Evolutionary conservation across 2,329 filamentous ascomycete genomes (phyloP).

Genomic region (Aureobasidium zeae): DNA sequence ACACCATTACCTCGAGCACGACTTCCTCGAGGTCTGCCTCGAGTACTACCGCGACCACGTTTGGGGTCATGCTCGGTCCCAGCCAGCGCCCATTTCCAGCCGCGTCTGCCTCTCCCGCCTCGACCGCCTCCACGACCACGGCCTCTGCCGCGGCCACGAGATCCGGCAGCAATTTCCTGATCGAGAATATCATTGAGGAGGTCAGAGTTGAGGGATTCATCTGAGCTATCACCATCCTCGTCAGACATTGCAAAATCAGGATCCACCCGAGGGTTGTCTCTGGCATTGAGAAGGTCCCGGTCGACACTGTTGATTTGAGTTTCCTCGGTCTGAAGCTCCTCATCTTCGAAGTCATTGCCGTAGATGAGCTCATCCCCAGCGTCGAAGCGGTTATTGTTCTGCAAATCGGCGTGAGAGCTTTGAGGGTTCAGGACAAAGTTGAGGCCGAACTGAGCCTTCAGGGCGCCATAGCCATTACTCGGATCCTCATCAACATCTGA

Average conservation of each 20-base stretch:
- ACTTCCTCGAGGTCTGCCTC: slow-evolving; percentile 14
- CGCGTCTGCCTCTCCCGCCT: slow-evolving; percentile 21
- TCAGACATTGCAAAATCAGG: slow-evolving; percentile 31
- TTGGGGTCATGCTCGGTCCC: slow-evolving; percentile 27
- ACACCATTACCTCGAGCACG: slow-evolving; percentile 13
- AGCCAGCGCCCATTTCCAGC: slow-evolving; percentile 27
- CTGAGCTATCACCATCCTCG: slow-evolving; percentile 19
- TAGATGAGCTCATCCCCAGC: slow-evolving; percentile 23
- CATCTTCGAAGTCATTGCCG: slow-evolving; percentile 21
- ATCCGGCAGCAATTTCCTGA: slow-evolving; percentile 7
- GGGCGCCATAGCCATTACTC: slow-evolving; percentile 21
- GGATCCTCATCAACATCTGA: slow-evolving; percentile 27
- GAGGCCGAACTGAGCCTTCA: slow-evolving; percentile 20
- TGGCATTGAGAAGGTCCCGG: slow-evolving; percentile 24
- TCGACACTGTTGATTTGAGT: slow-evolving; percentile 20
- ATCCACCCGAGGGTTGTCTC: slow-evolving; percentile 26
- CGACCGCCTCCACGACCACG: slow-evolving; percentile 17
- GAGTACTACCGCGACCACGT: slow-evolving; percentile 3
- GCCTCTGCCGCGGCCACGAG: slow-evolving; percentile 17
- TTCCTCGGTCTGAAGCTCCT: slow-evolving; percentile 19
- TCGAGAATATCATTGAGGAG: slow-evolving; percentile 15
- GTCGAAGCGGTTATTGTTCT: slow-evolving; percentile 20
- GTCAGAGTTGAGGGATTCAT: slow-evolving; percentile 16
- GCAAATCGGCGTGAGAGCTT: slow-evolving; percentile 17
- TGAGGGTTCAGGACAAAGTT: slow-evolving; percentile 16